Conservation (phyloP, 768 basidiomycete genomes). For the Phanerodontia chrysosporium region DNA sequence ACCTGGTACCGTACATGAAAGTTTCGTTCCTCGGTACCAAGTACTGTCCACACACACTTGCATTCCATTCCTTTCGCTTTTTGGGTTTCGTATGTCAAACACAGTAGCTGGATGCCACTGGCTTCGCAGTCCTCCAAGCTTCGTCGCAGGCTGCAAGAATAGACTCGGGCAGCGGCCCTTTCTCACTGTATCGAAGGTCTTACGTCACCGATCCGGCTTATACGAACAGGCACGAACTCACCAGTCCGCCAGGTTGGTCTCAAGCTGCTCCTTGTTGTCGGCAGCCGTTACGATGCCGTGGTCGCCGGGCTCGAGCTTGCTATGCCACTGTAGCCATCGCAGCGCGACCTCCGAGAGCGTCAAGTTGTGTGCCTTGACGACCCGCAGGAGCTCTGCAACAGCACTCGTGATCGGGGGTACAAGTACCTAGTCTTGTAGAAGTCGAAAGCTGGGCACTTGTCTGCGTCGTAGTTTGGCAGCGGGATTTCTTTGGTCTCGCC, state of each 20-base stretch:
- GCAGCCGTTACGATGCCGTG: slow-evolving; percentile 14
- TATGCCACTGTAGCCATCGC: slow-evolving; percentile 3
- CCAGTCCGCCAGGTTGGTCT: slow-evolving; percentile 40
- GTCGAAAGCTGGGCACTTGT: slow-evolving; percentile 34
- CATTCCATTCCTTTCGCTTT: too few species aligned
- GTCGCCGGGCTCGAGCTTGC: slow-evolving; percentile 19
- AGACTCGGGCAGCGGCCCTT: slow-evolving; percentile 48
- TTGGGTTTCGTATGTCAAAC: too few species aligned
- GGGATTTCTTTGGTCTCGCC: slow-evolving; percentile 27
- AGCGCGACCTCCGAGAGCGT: neutral
- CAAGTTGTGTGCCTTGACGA: neutral
- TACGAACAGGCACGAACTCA: neutral
- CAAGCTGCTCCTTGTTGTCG: slow-evolving; percentile 16
- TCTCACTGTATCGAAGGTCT: neutral
- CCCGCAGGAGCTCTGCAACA: slow-evolving; percentile 18
- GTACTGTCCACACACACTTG: too few species aligned
- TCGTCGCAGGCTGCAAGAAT: slow-evolving; percentile 48
- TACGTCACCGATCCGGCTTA: neutral
- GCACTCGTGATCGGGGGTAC: neutral
- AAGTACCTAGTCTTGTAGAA: neutral
- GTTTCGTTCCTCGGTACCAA: too few species aligned
- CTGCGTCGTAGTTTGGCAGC: slow-evolving; percentile 34
- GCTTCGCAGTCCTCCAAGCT: slow-evolving; percentile 30
- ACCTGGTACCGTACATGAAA: too few species aligned
- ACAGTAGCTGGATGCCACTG: neutral